Percentiles rank a stretch among this genome's conserved stretches.
These are phyloP conservation scores for Discostella stelligeroides DNA, from an alignment of 108 stramenopile genomes.

Conservation along the genomic window DNA sequence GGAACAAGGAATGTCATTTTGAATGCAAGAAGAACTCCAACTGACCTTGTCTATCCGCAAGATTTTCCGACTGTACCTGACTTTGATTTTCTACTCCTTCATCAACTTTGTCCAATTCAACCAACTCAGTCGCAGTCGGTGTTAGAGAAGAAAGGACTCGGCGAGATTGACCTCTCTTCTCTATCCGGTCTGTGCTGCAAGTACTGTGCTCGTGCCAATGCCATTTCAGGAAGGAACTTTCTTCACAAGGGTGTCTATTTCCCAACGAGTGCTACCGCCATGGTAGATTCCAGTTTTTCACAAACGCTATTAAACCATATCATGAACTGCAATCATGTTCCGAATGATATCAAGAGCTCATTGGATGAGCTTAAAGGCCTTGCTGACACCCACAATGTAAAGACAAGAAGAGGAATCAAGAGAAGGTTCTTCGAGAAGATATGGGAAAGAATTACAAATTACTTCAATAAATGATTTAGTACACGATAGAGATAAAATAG, in stretches of 20 bases:
- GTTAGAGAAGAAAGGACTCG: background rate
- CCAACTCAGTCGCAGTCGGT: background rate
- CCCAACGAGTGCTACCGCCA: background rate
- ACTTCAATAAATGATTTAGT: no score
- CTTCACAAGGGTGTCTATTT: conserved; percentile 8
- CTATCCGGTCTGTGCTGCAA: conserved; percentile 12
- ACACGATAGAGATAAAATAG: no score
- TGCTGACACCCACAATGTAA: background rate
- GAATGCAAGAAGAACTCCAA: conserved; percentile 1
- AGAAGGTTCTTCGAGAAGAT: conserved; percentile 4
- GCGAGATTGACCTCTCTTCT: background rate
- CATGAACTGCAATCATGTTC: conserved; percentile 5
- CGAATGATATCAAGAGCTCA: background rate
- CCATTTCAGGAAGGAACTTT: no score
- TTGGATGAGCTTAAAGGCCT: conserved; percentile 8
- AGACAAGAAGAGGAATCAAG: conserved; percentile 6
- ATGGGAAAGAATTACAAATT: background rate
- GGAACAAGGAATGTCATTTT: conserved; percentile 6
- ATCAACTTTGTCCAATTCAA: conserved; percentile 10
- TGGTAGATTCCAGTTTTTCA: conserved; percentile 9
- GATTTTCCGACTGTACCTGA: conserved; percentile 11
- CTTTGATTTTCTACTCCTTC: conserved; percentile 11
- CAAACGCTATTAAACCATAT: conserved; percentile 14
- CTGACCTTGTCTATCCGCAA: conserved; percentile 9
- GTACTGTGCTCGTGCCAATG: conserved; percentile 1